Base-by-base conservation (phyloP, 1,139 yeast species). In the Blastobotrys buckinghamii region DNA sequence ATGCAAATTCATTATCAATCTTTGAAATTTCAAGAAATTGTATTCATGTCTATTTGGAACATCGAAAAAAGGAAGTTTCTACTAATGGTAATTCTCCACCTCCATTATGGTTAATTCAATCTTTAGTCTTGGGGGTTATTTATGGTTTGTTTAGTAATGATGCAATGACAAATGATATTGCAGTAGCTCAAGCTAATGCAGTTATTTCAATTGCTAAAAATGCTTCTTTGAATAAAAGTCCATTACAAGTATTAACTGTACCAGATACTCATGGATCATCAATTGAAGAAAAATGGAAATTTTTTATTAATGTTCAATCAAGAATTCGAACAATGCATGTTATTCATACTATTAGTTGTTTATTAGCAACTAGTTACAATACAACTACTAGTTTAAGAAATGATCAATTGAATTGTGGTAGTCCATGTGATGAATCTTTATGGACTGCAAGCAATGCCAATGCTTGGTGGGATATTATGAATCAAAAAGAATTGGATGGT, bases 61-160 rank as follows among this genome's bases (percentile, higher is more conserved):
- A 75, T 45, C 75, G 78, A 48, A 71, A 76, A 49, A 73, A 77
- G 15, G 48, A 35, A 30, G 52, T 29, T n/a, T 16, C 50, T 51
- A 39, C 27, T 27, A 43, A 22, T 15, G 22, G 22, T 36, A 19
- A 51, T 50, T n/a, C 24, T 6, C 33, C 42, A 13, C 37, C 45
- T 86, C 96, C 96, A 2, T 65, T 88, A 45, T 85, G 92, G 88
- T 77, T 89, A n/a, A 85, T 88, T 46, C 97, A 90, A 64, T 80
- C 94, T 47, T 76, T 87, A 64, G 82, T 87, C 6, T 72, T 90
- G 49, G 85, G 88, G 54, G 85, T 88, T 43, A 83, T 87, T 59
- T 81, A 87, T 55, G 89, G 94, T 9, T 78, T 88, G 68, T 87
- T 89, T 65, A 81, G 84, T 61, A 84, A 84, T 62, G 95, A 87